Evolutionary conservation across 768 basidiomycete genomes (phyloP), one percentile per base, ranked within the genome.

Genomic region (Holtermannia corniformis): DNA sequence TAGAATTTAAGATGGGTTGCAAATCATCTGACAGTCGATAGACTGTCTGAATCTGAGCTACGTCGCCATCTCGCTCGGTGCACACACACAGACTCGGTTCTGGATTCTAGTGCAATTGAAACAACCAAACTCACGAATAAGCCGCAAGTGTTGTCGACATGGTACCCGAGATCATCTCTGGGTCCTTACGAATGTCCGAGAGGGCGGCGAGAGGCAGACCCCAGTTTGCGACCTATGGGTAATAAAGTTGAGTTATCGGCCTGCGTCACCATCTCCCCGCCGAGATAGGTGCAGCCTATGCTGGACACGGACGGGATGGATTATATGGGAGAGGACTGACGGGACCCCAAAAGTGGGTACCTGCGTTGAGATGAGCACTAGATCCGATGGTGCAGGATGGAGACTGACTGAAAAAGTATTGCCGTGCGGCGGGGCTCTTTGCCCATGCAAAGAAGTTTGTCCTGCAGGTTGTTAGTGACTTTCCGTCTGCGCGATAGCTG

Each of bases 341-440:
- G 56, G 91, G 91, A 62, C 91, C 91, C 91, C 91, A 95, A 77
- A 95, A 95, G 74, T 95, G 91, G 58, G 91, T 95, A 68, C 90
- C 90, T 93, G 53, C 26, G 50, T 45, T 55, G 55, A 21, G 24
- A 58, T 70, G n/a, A 68, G 62, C 25, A 48, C n/a, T 2, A 51
- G 43, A 25, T 26, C 2, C n/a, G 22, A 21, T 11, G 27, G 16
- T 27, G n/a, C n/a, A n/a, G n/a, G n/a, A n/a, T n/a, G 20, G 21
- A 77, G 14, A 62, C 90, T 58, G 57, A 89, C 92, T 95, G 76
- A 95, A 86, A 76, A 96, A 93, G 74, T 96, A 96, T 62, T 91
- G 81, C 63, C 87, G 78, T 19, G 87, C 87, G 44, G 88, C 88
- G 48, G 92, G 92, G 44, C 87, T 90, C 67, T 85, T 84, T 66